These are phyloP conservation scores for Gossypium lobatum DNA, from an alignment of 441 rosid genomes.

Conservation along the genomic window DNA sequence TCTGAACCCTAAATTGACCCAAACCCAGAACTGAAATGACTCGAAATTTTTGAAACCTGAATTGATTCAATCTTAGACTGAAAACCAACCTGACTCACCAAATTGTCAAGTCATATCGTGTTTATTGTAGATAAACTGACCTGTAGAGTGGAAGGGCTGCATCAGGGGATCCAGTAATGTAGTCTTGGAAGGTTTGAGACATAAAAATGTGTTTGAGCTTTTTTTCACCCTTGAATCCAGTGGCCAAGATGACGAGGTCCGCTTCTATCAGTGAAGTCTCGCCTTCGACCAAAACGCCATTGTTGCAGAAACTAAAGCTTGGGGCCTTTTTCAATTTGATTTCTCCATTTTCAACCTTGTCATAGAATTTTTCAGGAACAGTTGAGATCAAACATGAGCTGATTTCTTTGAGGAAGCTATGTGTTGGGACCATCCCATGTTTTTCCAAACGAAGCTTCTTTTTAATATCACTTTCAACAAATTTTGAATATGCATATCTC, in stretches of 20 bases:
- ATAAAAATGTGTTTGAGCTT: constrained; percentile 40
- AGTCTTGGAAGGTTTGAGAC: constrained; percentile 23
- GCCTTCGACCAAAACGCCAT: constrained; percentile 32
- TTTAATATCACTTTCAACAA: constrained; percentile 34
- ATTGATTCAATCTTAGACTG: no score
- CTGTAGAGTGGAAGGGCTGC: constrained; percentile 45
- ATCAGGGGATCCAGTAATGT: constrained; percentile 28
- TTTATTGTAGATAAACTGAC: constrained; percentile 14
- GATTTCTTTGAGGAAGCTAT: constrained; percentile 25
- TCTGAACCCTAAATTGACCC: no score
- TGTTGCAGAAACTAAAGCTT: constrained; percentile 31
- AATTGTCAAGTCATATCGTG: neutral
- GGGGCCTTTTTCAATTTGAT: constrained; percentile 36
- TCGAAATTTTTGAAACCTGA: no score
- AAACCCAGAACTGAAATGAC: no score
- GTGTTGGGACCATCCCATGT: constrained; percentile 44
- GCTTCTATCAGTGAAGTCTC: constrained; percentile 21
- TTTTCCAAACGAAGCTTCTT: constrained; percentile 30
- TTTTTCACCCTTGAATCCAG: constrained; percentile 42
- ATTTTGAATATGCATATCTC: constrained; percentile 38
- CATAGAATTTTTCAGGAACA: constrained; percentile 35
- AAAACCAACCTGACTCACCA: no score
- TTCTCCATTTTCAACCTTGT: constrained; percentile 43
- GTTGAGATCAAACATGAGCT: constrained; percentile 31
- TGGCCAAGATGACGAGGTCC: constrained; percentile 42